Evolutionary conservation across 1,139 yeast genomes (phyloP).

Genomic region (Debaryomyces fabryi): DNA sequence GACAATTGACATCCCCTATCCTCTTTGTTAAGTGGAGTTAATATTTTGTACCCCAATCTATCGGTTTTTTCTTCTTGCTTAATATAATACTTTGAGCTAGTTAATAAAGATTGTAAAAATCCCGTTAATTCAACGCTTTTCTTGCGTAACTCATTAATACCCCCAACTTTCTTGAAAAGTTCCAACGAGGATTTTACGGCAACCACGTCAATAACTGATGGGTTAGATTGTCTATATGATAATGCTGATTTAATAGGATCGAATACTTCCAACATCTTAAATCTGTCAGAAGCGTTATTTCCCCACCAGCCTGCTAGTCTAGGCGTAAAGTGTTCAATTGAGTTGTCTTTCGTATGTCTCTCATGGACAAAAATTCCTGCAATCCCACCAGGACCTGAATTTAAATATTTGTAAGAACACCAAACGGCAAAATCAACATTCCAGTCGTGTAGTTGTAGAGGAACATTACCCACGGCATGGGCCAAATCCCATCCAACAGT

Average conservation of each 20-base stretch:
- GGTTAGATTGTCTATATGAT: slow-evolving; percentile 91
- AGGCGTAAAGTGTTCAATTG: slow-evolving; percentile 47
- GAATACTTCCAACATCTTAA: slow-evolving; percentile 77
- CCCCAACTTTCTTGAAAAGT: slow-evolving; percentile 63
- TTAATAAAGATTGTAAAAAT: slow-evolving; percentile 54
- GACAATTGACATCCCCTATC: slow-evolving; percentile 86
- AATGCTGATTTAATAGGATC: slow-evolving; percentile 82
- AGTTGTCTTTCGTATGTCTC: slow-evolving; percentile 39
- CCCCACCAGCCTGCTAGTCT: slow-evolving; percentile 99
- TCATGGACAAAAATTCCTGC: slow-evolving; percentile 82
- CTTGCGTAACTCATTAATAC: slow-evolving; percentile 56
- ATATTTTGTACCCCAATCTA: slow-evolving; percentile 58
- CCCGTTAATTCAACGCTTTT: slow-evolving; percentile 63
- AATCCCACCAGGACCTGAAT: slow-evolving; percentile 91
- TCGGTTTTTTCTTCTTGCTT: slow-evolving; percentile 23
- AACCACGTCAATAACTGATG: slow-evolving; percentile 82
- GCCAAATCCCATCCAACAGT: slow-evolving; percentile 95
- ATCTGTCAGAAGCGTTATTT: slow-evolving; percentile 66
- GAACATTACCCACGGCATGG: slow-evolving; percentile 90
- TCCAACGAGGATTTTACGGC: slow-evolving; percentile 69
- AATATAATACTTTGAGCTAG: slow-evolving; percentile 45
- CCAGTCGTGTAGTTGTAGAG: slow-evolving; percentile 80
- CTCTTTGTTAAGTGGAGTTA: slow-evolving; percentile 64
- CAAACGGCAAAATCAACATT: slow-evolving; percentile 90
- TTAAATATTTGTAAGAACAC: slow-evolving; percentile 91